A percentile compares a stretch with the other conserved stretches of the same genome.
phyloP scores from a whole-genome alignment of 495 filamentous ascomycete genomes.

The Tuber calosporum region DNA sequence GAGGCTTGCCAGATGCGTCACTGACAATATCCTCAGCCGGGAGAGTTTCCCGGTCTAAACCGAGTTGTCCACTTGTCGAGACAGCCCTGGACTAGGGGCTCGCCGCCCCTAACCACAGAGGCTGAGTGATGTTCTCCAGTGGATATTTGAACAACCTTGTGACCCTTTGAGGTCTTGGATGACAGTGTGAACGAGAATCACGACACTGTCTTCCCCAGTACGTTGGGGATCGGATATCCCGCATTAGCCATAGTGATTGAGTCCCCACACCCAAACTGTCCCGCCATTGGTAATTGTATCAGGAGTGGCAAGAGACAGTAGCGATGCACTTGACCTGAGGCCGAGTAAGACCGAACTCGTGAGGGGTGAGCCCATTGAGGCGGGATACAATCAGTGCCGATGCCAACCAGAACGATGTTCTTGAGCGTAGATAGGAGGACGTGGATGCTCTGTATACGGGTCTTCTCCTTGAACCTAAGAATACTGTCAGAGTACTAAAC shows the following conservation, averaged over 20 bases:
- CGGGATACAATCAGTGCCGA: slow-evolving; percentile 62
- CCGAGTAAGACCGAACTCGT: slow-evolving; percentile 59
- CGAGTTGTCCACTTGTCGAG: slow-evolving; percentile 58
- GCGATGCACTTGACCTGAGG: slow-evolving; percentile 53
- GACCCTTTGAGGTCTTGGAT: slow-evolving; percentile 56
- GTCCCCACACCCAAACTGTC: slow-evolving; percentile 73
- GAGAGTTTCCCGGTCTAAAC: slow-evolving; percentile 49
- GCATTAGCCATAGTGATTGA: slow-evolving; percentile 79
- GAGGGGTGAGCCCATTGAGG: slow-evolving; percentile 57
- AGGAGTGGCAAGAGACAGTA: slow-evolving; percentile 63
- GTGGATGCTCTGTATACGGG: slow-evolving; percentile 45
- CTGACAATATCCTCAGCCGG: slow-evolving; percentile 53
- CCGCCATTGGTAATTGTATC: slow-evolving; percentile 67
- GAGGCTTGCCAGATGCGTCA: slow-evolving; percentile 45
- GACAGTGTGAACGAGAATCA: slow-evolving; percentile 53
- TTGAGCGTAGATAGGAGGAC: slow-evolving; percentile 51
- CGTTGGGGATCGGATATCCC: slow-evolving; percentile 55
- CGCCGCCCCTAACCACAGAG: slow-evolving; percentile 54
- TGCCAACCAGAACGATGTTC: slow-evolving; percentile 55
- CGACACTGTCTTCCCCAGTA: slow-evolving; percentile 57
- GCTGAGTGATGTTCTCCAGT: slow-evolving; percentile 65
- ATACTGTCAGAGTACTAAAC: slow-evolving; percentile 58
- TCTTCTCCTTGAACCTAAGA: slow-evolving; percentile 55
- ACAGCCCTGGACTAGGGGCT: slow-evolving; percentile 63
- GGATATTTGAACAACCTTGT: slow-evolving; percentile 50